These are phyloP conservation scores for Globisporangium yorkense DNA, from an alignment of 352 stramenopile genomes.

Conservation along the genomic window DNA sequence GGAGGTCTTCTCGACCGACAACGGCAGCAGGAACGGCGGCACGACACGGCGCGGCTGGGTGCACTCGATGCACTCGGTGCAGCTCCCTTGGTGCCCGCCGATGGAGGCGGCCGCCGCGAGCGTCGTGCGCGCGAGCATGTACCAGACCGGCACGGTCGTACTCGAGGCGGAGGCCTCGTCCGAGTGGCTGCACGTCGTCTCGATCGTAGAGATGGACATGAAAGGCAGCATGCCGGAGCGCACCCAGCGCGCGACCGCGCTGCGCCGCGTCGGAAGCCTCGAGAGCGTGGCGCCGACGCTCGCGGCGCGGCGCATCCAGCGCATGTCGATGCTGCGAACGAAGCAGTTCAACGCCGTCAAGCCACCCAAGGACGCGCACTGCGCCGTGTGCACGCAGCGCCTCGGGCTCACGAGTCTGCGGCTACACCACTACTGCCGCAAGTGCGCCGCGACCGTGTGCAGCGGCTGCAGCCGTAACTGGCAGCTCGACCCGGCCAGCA, in stretches of 20 bases:
- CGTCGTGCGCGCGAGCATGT: slow-evolving; percentile 30
- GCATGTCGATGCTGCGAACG: slow-evolving; percentile 15
- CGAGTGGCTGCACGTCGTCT: slow-evolving; percentile 21
- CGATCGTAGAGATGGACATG: slow-evolving; percentile 22
- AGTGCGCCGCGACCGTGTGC: slow-evolving; percentile 16
- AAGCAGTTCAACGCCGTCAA: slow-evolving; percentile 13
- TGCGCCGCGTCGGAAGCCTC: slow-evolving; percentile 9
- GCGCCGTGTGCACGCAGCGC: slow-evolving; percentile 15
- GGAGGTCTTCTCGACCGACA: slow-evolving; percentile 17
- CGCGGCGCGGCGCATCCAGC: slow-evolving; percentile 13
- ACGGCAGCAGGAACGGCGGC: not conserved
- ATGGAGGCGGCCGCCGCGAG: slow-evolving; percentile 23
- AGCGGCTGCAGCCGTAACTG: slow-evolving; percentile 15
- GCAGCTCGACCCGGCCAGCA: not conserved
- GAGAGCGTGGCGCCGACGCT: slow-evolving; percentile 7
- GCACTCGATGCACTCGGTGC: slow-evolving; percentile 53
- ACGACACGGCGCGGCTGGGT: slow-evolving; percentile 31
- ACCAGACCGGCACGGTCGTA: slow-evolving; percentile 29
- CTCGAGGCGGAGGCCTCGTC: slow-evolving; percentile 20
- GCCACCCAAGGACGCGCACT: slow-evolving; percentile 9
- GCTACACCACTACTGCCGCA: slow-evolving; percentile 12
- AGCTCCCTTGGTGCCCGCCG: slow-evolving; percentile 41
- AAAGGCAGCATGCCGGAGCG: slow-evolving; percentile 17
- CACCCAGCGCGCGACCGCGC: slow-evolving; percentile 9
- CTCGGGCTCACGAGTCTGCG: slow-evolving; percentile 13